phyloP scores from a whole-genome alignment of 371 early-diverging fungal genomes.

The Umbelopsis sp. region DNA sequence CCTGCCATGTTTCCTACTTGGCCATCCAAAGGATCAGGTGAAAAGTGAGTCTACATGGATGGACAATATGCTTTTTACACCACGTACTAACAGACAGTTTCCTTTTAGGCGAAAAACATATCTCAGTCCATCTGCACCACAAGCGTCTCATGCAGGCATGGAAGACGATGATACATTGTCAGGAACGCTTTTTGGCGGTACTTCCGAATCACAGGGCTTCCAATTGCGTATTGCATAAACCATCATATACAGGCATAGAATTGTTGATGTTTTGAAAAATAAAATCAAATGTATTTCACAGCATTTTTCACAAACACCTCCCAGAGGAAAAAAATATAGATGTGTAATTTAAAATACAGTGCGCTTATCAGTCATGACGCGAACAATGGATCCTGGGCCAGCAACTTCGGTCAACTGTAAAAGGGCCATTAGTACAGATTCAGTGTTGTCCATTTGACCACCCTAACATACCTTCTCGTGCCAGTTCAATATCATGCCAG shows the following conservation, averaged over 20 bases:
- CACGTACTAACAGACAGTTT: no score
- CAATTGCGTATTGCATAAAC: conserved; percentile 48
- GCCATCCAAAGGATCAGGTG: conserved; percentile 86
- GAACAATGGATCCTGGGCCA: conserved; percentile 86
- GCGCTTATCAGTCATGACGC: conserved; percentile 87
- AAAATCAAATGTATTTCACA: not conserved
- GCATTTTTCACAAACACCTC: not conserved
- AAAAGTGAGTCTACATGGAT: conserved; percentile 42
- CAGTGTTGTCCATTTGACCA: not conserved
- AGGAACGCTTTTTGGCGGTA: conserved; percentile 56
- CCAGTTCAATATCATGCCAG: conserved; percentile 84
- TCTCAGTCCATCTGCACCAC: conserved; percentile 66
- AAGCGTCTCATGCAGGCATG: conserved; percentile 60
- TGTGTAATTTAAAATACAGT: conserved; percentile 54
- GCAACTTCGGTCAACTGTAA: conserved; percentile 77
- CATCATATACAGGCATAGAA: not conserved
- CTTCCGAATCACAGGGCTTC: conserved; percentile 60
- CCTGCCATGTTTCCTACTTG: conserved; percentile 95
- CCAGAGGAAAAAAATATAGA: not conserved
- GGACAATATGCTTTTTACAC: not conserved
- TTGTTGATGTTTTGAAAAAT: not conserved
- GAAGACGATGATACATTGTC: conserved; percentile 43
- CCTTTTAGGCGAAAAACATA: not conserved
- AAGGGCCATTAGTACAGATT: conserved; percentile 17
- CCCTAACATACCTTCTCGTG: conserved; percentile 80